Percentiles rank a stretch among this genome's conserved stretches.
These are phyloP conservation scores for Gymnopus androsaceus DNA, from an alignment of 1,284 basidiomycete species.

Conservation along the genomic window DNA sequence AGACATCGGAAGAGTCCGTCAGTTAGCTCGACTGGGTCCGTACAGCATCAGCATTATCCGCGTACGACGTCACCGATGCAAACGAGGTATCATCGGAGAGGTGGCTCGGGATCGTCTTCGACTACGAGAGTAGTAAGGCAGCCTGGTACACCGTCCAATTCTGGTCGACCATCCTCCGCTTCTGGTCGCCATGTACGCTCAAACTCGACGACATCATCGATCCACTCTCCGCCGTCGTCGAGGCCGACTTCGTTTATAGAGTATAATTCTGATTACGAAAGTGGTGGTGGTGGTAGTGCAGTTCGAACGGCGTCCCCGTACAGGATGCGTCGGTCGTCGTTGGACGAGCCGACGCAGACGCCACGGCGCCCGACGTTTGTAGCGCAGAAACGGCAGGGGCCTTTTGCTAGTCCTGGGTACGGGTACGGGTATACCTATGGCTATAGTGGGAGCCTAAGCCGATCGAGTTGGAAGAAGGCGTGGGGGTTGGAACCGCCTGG, in stretches of 20 bases:
- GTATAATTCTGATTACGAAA: constrained; percentile 61
- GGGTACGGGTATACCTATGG: constrained; percentile 31
- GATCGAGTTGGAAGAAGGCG: constrained; percentile 84
- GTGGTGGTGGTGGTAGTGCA: constrained; percentile 20
- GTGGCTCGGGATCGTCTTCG: constrained; percentile 67
- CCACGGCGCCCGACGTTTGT: constrained; percentile 55
- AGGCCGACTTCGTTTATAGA: constrained; percentile 77
- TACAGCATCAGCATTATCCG: no score
- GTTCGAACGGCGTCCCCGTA: constrained; percentile 53
- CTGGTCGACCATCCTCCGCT: constrained; percentile 33
- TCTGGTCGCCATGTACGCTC: constrained; percentile 57
- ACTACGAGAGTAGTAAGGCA: constrained; percentile 72
- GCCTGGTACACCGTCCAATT: constrained; percentile 37
- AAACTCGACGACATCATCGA: constrained; percentile 73
- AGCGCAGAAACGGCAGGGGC: constrained; percentile 71
- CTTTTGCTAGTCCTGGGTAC: constrained; percentile 61
- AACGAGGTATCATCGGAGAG: constrained; percentile 64
- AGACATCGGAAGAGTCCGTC: constrained; percentile 76
- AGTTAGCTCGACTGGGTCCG: constrained; percentile 70
- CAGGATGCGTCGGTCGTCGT: constrained; percentile 45
- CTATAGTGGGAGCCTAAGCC: constrained; percentile 49
- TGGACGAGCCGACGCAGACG: constrained; percentile 54
- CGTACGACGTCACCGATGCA: constrained; percentile 64
- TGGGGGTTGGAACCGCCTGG: constrained; percentile 85
- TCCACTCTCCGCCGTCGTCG: constrained; percentile 70